These are phyloP conservation scores for Volvox africanus DNA, from an alignment of 139 green algal species.

Conservation along the genomic window DNA sequence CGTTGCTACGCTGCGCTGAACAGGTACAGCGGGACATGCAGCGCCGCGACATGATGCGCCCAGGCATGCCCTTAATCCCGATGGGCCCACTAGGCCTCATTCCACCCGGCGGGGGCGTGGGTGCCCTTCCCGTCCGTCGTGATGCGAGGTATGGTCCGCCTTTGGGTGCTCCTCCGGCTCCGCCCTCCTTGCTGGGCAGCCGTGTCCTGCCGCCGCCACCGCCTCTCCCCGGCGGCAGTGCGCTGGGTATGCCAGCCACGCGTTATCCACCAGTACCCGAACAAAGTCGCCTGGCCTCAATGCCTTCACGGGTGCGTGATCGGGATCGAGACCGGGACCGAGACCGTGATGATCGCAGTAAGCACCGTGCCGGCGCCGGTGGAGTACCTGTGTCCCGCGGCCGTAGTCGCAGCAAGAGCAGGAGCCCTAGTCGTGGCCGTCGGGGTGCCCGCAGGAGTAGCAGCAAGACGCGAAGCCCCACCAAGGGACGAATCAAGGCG, in stretches of 20 bases:
- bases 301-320: neutral
- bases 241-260: neutral
- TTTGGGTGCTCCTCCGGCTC: neutral
- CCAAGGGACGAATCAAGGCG: neutral
- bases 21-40: slow-evolving; percentile 40
- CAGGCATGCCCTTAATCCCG: neutral
- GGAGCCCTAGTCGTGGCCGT: slow-evolving; percentile 2
- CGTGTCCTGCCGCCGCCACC: slow-evolving; percentile 19
- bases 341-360: neutral
- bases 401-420: neutral
- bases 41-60: slow-evolving; percentile 20
- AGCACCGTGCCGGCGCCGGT: neutral
- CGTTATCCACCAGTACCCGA: slow-evolving; percentile 24
- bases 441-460: neutral
- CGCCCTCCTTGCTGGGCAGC: neutral
- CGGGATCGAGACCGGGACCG: neutral
- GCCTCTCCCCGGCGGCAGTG: neutral
- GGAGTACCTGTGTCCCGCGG: neutral
- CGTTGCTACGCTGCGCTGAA: slow-evolving; percentile 23
- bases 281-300: neutral
- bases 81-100: slow-evolving; percentile 7
- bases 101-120: neutral
- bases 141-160: neutral
- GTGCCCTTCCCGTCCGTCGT: neutral
- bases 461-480: slow-evolving; percentile 24